Evolutionary conservation across 1,284 basidiomycete genomes (phyloP).

Genomic region (Pseudozyma sp.): DNA sequence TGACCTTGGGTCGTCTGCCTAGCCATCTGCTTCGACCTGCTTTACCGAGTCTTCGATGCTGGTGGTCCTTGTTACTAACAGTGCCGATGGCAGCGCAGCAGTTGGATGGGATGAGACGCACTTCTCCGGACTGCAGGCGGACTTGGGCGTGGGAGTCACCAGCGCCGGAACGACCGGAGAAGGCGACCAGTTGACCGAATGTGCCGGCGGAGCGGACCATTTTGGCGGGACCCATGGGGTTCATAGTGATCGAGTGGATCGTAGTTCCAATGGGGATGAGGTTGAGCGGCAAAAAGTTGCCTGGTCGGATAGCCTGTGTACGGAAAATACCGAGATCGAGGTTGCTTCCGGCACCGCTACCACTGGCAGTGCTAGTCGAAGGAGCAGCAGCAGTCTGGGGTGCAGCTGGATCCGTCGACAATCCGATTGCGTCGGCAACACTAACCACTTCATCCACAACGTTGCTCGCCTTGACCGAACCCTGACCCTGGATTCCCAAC

Average conservation of each 20-base stretch:
- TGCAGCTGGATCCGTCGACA: slow-evolving; percentile 35
- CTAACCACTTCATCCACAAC: slow-evolving; percentile 26
- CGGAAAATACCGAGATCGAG: slow-evolving; percentile 89
- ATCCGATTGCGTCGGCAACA: slow-evolving; percentile 11
- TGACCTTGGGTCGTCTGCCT: slow-evolving; percentile 85
- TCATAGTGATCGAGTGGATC: slow-evolving; percentile 86
- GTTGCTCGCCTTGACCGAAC: slow-evolving; percentile 3
- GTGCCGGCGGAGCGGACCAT: slow-evolving; percentile 91
- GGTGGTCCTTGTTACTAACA: slow-evolving; percentile 92
- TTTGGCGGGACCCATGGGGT: slow-evolving; percentile 80
- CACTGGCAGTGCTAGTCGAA: slow-evolving; percentile 43
- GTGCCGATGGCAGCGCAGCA: slow-evolving; percentile 90
- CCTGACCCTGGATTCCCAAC: slow-evolving; percentile 15
- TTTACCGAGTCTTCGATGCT: slow-evolving; percentile 86
- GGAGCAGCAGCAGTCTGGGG: slow-evolving; percentile 35
- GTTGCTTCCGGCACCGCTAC: slow-evolving; percentile 72
- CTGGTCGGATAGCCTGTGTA: slow-evolving; percentile 84
- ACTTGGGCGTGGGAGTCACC: slow-evolving; percentile 80
- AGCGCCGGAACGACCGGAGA: slow-evolving; percentile 46
- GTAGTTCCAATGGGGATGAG: slow-evolving; percentile 92
- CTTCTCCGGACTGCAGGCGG: slow-evolving; percentile 90
- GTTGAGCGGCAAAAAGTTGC: slow-evolving; percentile 90
- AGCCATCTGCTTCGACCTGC: slow-evolving; percentile 91
- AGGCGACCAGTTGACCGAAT: slow-evolving; percentile 77
- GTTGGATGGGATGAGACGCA: slow-evolving; percentile 83